Percentiles rank a stretch among this genome's conserved stretches.
Conservation (phyloP, 164 flowering plant species). For the Echeveria elegans region DNA sequence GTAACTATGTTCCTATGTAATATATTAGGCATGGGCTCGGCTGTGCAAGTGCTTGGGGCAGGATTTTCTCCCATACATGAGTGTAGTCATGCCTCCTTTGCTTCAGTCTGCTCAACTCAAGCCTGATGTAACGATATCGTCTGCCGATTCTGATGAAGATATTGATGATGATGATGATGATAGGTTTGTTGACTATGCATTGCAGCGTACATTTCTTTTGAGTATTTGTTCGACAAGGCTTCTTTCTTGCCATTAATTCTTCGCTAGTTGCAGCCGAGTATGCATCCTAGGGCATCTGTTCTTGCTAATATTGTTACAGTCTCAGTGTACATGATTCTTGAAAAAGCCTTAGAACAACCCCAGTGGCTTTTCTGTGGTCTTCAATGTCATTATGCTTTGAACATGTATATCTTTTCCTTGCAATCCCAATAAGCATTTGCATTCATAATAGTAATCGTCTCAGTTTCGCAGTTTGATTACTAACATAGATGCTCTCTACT, state of each 20-base stretch:
- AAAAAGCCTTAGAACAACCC: not conserved
- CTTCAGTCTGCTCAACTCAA: slow-evolving; percentile 94
- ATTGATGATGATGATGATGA: slow-evolving; percentile 93
- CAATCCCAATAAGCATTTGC: too few species aligned
- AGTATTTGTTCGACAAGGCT: not conserved
- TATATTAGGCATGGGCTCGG: slow-evolving; percentile 87
- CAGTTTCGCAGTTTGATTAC: not conserved
- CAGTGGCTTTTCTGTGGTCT: too few species aligned
- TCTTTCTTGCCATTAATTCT: not conserved
- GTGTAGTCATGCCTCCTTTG: slow-evolving; percentile 93
- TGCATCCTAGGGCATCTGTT: not conserved
- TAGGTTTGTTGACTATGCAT: slow-evolving; percentile 31
- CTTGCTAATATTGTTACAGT: not conserved
- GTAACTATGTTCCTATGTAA: not conserved
- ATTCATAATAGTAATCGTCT: too few species aligned
- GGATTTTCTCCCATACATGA: slow-evolving; percentile 98
- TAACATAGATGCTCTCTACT: not conserved
- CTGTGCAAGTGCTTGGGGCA: slow-evolving; percentile 98
- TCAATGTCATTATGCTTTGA: too few species aligned
- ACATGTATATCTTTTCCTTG: too few species aligned
- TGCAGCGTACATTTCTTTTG: not conserved
- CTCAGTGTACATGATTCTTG: not conserved
- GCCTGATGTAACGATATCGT: slow-evolving; percentile 91
- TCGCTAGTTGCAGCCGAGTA: not conserved
- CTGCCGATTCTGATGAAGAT: slow-evolving; percentile 90